Conservation (phyloP, 805 yeast species). For the Saccharomyces cerevisiae region DNA sequence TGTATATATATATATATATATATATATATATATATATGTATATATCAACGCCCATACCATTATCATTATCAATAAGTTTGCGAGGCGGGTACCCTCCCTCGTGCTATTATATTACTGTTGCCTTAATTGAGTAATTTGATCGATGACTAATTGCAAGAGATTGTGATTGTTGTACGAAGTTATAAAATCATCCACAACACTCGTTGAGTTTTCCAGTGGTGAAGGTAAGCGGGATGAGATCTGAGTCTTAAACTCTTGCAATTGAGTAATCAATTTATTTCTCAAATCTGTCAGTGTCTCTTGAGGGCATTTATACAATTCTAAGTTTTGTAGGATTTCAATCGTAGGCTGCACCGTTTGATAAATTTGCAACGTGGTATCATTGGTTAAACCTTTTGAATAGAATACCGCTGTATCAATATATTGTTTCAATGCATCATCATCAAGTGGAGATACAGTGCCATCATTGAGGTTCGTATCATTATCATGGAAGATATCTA, state of each 20-base stretch:
- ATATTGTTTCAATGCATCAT: constrained; percentile 3
- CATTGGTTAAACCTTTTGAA: constrained; percentile 8
- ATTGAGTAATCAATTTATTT: neutral
- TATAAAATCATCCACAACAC: constrained; percentile 1
- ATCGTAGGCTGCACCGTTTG: constrained; percentile 3
- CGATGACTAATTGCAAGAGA: neutral
- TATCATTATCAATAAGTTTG: neutral
- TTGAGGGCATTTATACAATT: constrained; percentile 2
- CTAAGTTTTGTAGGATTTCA: constrained; percentile 4
- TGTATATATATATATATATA: too few relatives aligned
- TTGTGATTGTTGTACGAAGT: neutral
- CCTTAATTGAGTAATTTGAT: neutral
- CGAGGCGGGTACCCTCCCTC: neutral
- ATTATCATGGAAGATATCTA: neutral
- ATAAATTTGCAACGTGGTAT: constrained; percentile 1
- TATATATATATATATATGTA: neutral
- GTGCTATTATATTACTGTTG: neutral
- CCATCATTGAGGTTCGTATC: neutral
- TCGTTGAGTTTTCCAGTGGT: neutral
- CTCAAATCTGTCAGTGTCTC: constrained; percentile 1
- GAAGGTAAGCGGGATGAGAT: neutral
- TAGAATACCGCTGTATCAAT: constrained; percentile 2
- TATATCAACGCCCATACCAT: neutral
- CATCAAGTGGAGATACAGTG: neutral
- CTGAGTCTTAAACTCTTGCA: constrained; percentile 5